Base-by-base conservation (phyloP, 2,329 filamentous ascomycete genomes). In the Aspergillus sp. region DNA sequence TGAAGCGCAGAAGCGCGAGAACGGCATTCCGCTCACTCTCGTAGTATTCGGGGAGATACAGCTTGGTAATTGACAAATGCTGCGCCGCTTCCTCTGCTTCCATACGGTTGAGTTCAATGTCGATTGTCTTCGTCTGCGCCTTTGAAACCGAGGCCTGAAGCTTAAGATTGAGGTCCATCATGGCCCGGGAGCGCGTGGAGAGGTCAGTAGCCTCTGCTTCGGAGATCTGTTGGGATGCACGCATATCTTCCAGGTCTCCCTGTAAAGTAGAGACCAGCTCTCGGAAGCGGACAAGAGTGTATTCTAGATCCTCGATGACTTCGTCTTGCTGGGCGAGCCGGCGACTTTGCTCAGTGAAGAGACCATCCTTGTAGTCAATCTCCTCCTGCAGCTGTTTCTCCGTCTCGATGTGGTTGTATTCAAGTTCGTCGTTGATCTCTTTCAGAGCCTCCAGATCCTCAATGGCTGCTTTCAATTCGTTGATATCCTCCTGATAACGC, bases 111-210 rank as follows among this genome's bases (percentile, higher is more conserved):
- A 98, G 81, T 74, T 98, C 93, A 30, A 97, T 83, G 67, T 97
- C 93, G 63, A 99, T 96, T 0, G 92, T 92, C 80, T 97, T 98
- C 70, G 91, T 89, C 74, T 97, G 94, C 2, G 94, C 90, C 80
- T 97, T 97, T 43, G 92, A 86, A 10, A 92, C 92, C 12, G 92
- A 96, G 58, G 91, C 86, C 72, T 97, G 94, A 47, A 99, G 84
- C 78, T 96, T 96, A 84, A 94, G 86, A 76, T 98, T 98, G 49
- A 99, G 84, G 71, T 99, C 94, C 86, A 97, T 91, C 89, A 99
- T 96, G 57, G 94, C 92, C 64, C 92, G 87, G 48, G 94, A 96
- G 63, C 92, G 90, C 69, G 87, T 91, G 65, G 89, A 93, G 58
- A 98, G 86, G 74, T 98, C 92, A 73, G 93, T 92, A 0, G 94